Evolutionary conservation across 768 basidiomycete genomes (phyloP), one percentile per base, ranked within the genome.

Genomic region (Cubamyces lactineus): DNA sequence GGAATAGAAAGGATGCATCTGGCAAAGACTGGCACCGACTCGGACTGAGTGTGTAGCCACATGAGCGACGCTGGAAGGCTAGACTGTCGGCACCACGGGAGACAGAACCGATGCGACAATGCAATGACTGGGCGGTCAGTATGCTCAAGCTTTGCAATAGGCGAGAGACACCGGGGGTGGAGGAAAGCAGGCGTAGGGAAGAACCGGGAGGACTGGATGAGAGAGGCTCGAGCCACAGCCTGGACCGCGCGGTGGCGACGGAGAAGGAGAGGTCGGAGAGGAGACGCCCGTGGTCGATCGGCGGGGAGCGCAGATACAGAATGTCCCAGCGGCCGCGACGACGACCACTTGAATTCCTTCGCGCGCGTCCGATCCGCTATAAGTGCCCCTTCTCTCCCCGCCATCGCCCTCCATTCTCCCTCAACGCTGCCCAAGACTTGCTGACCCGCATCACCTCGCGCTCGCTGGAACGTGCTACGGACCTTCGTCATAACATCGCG

Each of bases 281-380:
- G 24, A 53, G 58, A 43, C 58, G 50, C 58, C 58, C 49, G 21
- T 42, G 6, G 50, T 21, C 16, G 50, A 59, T 59, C 57, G 48
- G 48, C n/a, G n/a, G n/a, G 57, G 12, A 19, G 23, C 24, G 26
- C 28, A 3, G 28, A 28, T 3, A 28, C 4, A 50, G 52, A 52
- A 49, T 28, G 24, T 34, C 5, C 34, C 5, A 34, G 34, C 11
- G 34, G 34, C 28, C 28, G 28, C 28, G 28, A 30, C 28, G 28
- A 30, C 28, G 3, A 3, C 28, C 4, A 8, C 28, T 28, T 6
- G 34, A 34, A 34, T 4, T 34, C 4, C 34, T 34, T 34, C 34
- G 34, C 34, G 34, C 34, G 34, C 34, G 34, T 34, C 9, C 34
- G 11, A 9, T 4, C 23, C 24, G 28, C 23, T 26, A 28, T 26